Conservation (phyloP, 2,329 filamentous ascomycete species). For the Colletotrichum lini region DNA sequence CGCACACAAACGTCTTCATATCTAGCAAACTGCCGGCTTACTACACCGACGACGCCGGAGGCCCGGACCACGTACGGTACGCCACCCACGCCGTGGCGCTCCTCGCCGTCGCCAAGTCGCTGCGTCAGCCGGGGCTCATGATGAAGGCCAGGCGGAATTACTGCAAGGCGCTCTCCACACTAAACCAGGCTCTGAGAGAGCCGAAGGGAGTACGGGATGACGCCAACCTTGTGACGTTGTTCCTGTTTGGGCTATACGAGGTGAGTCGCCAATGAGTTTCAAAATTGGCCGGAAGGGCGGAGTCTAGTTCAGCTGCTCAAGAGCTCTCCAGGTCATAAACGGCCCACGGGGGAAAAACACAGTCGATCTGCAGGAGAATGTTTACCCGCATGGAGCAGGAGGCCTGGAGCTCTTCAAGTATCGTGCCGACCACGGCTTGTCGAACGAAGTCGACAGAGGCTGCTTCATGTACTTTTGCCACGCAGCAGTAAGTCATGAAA, state of each 20-base stretch:
- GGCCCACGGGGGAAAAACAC: slow-evolving; percentile 19
- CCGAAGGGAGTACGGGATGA: slow-evolving; percentile 16
- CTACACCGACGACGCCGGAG: slow-evolving; percentile 15
- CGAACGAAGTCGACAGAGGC: slow-evolving; percentile 28
- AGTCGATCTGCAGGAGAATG: slow-evolving; percentile 30
- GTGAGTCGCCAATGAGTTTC: not conserved
- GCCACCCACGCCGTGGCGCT: slow-evolving; percentile 36
- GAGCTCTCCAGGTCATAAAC: slow-evolving; percentile 3
- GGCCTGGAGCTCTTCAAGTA: slow-evolving; percentile 34
- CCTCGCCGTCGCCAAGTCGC: slow-evolving; percentile 26
- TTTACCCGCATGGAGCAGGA: slow-evolving; percentile 12
- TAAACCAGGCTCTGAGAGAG: slow-evolving; percentile 17
- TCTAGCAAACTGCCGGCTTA: slow-evolving; percentile 24
- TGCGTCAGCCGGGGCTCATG: slow-evolving; percentile 31
- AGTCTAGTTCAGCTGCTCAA: not conserved
- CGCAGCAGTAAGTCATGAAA: slow-evolving; percentile 17
- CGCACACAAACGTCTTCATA: slow-evolving; percentile 21
- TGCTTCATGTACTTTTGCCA: slow-evolving; percentile 33
- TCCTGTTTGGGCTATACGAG: slow-evolving; percentile 36
- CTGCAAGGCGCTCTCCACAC: slow-evolving; percentile 19
- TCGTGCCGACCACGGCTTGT: slow-evolving; percentile 28
- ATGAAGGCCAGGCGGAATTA: slow-evolving; percentile 21
- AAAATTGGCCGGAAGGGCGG: too few relatives aligned
- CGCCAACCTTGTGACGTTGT: slow-evolving; percentile 28
- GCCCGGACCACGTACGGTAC: slow-evolving; percentile 27